Evolutionary conservation across 805 yeast genomes (phyloP).

Genomic region (Schwanniomyces occidentalis): DNA sequence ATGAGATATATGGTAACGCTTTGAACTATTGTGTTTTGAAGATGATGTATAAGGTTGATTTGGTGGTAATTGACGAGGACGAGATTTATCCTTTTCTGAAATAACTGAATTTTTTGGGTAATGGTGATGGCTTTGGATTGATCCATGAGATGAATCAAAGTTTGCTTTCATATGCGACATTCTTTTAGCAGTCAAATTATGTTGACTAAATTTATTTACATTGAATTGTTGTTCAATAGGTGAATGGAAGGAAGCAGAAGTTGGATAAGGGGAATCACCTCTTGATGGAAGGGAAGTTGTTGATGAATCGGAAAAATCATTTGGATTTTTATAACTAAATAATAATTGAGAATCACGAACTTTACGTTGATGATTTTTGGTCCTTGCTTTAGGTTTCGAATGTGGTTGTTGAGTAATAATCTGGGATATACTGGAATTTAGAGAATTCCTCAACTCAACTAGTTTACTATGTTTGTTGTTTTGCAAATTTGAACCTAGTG

Average conservation of each 20-base stretch:
- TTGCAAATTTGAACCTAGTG: slow-evolving; percentile 25
- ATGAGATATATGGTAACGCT: too few relatives aligned
- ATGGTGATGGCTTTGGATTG: too few relatives aligned
- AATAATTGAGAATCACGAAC: slow-evolving; percentile 35
- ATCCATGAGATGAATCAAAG: too few relatives aligned
- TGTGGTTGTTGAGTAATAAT: slow-evolving; percentile 5
- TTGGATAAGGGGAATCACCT: slow-evolving; percentile 24
- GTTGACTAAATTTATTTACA: too few relatives aligned
- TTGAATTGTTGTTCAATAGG: too few relatives aligned
- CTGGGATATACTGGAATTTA: slow-evolving; percentile 5
- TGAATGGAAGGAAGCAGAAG: slow-evolving; percentile 11
- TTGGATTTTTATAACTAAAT: slow-evolving; percentile 35
- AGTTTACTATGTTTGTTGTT: slow-evolving; percentile 20
- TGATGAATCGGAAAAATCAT: slow-evolving; percentile 7
- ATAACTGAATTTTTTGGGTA: too few relatives aligned
- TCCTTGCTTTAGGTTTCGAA: slow-evolving; percentile 6
- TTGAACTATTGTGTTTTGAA: too few relatives aligned
- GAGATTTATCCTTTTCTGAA: slow-evolving; percentile 2
- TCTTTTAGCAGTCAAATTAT: too few relatives aligned
- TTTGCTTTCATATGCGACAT: too few relatives aligned
- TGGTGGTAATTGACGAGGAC: slow-evolving; percentile 7
- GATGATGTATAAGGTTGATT: too few relatives aligned
- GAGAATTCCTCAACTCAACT: slow-evolving; percentile 19
- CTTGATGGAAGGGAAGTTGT: slow-evolving; percentile 1
- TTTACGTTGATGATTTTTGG: slow-evolving; percentile 9